phyloP scores from a whole-genome alignment of 306 rosid species.

The Lablab purpureus region DNA sequence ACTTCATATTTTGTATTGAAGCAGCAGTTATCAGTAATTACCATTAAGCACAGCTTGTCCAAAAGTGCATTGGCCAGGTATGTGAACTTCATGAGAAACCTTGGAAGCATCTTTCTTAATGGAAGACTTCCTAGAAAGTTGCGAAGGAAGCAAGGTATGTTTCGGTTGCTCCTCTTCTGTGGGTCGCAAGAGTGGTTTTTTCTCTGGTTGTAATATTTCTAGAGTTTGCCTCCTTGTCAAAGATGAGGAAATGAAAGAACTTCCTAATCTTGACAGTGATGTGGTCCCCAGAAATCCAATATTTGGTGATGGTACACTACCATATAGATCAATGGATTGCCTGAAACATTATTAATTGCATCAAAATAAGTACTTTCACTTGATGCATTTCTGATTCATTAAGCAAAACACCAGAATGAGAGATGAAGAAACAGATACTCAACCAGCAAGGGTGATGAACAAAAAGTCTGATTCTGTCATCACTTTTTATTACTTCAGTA shows the following conservation, averaged over 20 bases:
- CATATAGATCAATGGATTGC: constrained; percentile 92
- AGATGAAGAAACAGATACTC: not conserved
- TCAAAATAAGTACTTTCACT: not conserved
- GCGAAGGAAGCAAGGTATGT: constrained; percentile 57
- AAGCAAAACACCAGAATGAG: not conserved
- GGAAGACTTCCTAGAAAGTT: constrained; percentile 57
- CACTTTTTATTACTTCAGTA: not conserved
- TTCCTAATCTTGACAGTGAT: constrained; percentile 69
- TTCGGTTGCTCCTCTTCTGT: constrained; percentile 52
- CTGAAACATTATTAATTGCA: constrained; percentile 56
- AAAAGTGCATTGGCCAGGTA: constrained; percentile 72
- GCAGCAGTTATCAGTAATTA: constrained; percentile 40
- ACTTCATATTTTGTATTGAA: not conserved
- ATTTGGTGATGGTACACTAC: constrained; percentile 86
- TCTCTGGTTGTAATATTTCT: constrained; percentile 55
- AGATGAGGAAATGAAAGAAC: constrained; percentile 78
- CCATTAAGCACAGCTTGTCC: constrained; percentile 90
- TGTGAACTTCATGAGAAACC: constrained; percentile 69
- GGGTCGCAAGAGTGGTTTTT: constrained; percentile 59
- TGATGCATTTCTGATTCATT: constrained; percentile 1
- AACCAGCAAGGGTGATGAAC: not conserved
- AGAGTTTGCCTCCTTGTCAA: constrained; percentile 75
- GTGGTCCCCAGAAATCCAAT: constrained; percentile 82
- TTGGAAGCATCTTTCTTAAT: constrained; percentile 56
- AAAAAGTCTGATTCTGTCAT: constrained; percentile 10